These are phyloP conservation scores for Wickerhamomyces mucosus DNA, from an alignment of 805 yeast species.

Conservation along the genomic window DNA sequence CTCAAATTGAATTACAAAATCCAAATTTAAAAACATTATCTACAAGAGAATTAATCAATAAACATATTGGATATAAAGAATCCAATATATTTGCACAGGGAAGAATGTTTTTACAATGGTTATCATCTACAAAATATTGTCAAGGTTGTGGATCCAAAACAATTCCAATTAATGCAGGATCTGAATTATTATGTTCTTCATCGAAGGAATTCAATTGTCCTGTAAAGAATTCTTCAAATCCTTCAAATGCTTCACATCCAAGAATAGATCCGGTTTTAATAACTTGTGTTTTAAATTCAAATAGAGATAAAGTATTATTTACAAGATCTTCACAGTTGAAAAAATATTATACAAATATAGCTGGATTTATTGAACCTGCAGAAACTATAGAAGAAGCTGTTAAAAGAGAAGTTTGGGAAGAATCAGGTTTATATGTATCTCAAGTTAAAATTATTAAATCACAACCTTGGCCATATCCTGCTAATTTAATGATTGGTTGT, in stretches of 20 bases:
- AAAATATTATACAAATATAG: constrained; percentile 72
- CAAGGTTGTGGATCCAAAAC: constrained; percentile 75
- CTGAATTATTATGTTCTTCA: constrained; percentile 42
- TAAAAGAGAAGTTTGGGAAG: constrained; percentile 88
- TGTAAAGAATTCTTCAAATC: constrained; percentile 22
- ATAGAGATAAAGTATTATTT: constrained; percentile 53
- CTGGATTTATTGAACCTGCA: constrained; percentile 94
- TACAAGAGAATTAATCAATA: constrained; percentile 16
- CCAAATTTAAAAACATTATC: constrained; percentile 5
- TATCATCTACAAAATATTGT: constrained; percentile 61
- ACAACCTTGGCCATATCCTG: constrained; percentile 99
- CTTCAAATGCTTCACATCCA: constrained; percentile 87
- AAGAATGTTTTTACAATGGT: constrained; percentile 81
- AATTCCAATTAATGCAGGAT: constrained; percentile 59
- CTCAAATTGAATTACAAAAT: constrained; percentile 2
- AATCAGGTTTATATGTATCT: constrained; percentile 61
- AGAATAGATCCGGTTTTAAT: constrained; percentile 85
- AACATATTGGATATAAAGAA: constrained; percentile 26
- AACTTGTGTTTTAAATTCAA: constrained; percentile 60
- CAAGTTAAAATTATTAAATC: constrained; percentile 55
- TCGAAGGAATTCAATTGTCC: constrained; percentile 12
- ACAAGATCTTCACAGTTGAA: constrained; percentile 54
- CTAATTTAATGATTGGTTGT: constrained; percentile 89
- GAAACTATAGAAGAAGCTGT: constrained; percentile 88
- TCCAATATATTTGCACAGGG: constrained; percentile 74